Evolutionary conservation across 352 stramenopile genomes (phyloP).

Genomic region (Chrysophaeum taylorii): DNA sequence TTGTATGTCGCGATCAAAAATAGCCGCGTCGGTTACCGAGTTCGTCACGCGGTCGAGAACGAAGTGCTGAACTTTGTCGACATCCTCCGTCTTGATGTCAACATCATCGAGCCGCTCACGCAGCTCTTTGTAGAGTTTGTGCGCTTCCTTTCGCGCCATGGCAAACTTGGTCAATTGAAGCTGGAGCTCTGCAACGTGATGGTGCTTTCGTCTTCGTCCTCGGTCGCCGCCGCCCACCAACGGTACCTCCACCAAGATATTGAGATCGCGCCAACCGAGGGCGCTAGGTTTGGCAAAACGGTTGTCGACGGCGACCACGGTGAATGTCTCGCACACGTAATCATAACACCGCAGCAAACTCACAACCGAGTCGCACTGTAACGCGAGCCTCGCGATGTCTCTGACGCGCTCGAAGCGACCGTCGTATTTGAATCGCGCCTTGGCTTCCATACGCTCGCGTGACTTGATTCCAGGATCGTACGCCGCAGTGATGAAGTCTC

Average conservation of each 20-base stretch:
- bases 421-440: neutral
- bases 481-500: too few species aligned
- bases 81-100: neutral
- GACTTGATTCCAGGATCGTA: neutral
- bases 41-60: neutral
- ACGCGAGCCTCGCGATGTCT: neutral
- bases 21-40: neutral
- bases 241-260: neutral
- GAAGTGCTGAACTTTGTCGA: neutral
- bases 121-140: neutral
- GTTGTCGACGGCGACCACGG: neutral
- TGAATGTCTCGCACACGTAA: neutral
- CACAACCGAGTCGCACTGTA: neutral
- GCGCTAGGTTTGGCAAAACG: neutral
- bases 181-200: neutral
- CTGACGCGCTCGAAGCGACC: neutral
- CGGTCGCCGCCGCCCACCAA: neutral
- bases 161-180: neutral
- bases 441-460: neutral
- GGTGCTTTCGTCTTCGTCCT: neutral
- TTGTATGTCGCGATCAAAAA: neutral
- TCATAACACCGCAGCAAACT: neutral
- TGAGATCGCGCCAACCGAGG: neutral
- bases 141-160: neutral
- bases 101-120: neutral